Evolutionary conservation across 805 yeast genomes (phyloP), one percentile per base, ranked within the genome.

Genomic region (Wickerhamomyces pijperi): DNA sequence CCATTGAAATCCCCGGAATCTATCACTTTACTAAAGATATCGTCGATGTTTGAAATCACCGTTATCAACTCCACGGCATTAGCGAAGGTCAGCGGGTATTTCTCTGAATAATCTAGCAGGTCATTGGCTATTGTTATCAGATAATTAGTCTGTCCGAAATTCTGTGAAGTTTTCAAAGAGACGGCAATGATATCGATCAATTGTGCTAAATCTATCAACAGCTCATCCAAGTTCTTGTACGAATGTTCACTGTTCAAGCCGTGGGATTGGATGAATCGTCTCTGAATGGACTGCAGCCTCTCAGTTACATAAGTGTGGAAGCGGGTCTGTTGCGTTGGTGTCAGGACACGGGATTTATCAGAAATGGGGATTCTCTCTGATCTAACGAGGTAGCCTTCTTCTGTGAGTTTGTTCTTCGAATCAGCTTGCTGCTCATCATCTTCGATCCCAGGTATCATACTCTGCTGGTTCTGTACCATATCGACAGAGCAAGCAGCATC

Each of bases 91-190:
- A 65, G 43, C 36, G 63, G 45, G 44, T 63, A 63, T 46, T 68
- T 75, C 13, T 62, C 67, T 8, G 78, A 46, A 47, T 72, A 81
- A 45, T 80, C 88, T 36, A 76, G 67, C 21, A 80, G 50, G 44
- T 81, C 87, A 37, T 82, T 85, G 36, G 84, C 72, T 2, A 82
- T 65, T 32, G 68, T 67, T 19, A 84, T 60, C 15, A 81, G 56
- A 47, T 79, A 81, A 38, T 76, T 75, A 0, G 70, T 63, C 53
- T 80, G 88, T 1, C 83, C 84, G 50, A 72, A 73, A 28, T 58
- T 41, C 14, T 63, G 60, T 2, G 57, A 48, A 16, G 46, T 19
- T 12, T 41, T 28, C 15, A 50, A 43, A 1, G 86, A 76, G 40
- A 68, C 70, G 84, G 85, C 78, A 5, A 82, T 57, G 32, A 83